Percentiles rank a stretch among this genome's conserved stretches.
Evolutionary conservation across 495 filamentous ascomycete genomes (phyloP).

Genomic region (Aspergillus funiculosus): DNA sequence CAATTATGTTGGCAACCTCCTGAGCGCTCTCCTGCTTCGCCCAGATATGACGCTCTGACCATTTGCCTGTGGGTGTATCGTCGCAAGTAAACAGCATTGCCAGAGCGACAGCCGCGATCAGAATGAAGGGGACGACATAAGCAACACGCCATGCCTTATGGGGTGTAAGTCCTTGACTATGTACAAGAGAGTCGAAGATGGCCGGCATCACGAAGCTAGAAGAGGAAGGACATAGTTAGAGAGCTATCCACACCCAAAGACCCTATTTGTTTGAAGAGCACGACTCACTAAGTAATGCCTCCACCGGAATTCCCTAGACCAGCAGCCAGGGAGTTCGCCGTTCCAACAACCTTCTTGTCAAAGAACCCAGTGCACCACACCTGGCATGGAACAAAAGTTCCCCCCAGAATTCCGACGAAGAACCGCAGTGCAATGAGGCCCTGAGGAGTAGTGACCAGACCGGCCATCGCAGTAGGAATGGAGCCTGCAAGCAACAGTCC

Average conservation of each 20-base stretch:
- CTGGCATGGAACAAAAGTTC: conserved; percentile 88
- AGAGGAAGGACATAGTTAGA: not conserved
- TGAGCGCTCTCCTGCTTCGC: conserved; percentile 19
- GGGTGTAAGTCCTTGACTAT: conserved; percentile 47
- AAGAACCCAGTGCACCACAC: conserved; percentile 96
- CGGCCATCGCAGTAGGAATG: conserved; percentile 79
- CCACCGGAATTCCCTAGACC: conserved; percentile 89
- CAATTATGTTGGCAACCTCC: conserved; percentile 40
- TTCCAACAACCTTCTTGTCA: conserved; percentile 91
- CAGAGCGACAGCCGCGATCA: conserved; percentile 61
- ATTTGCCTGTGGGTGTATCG: conserved; percentile 82
- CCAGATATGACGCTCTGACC: conserved; percentile 63
- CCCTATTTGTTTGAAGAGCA: not conserved
- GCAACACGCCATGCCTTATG: conserved; percentile 78
- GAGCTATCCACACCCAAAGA: not conserved
- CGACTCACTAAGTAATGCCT: conserved; percentile 61
- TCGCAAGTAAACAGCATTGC: conserved; percentile 66
- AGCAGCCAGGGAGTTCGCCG: conserved; percentile 79
- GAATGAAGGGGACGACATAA: conserved; percentile 77
- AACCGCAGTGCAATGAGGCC: conserved; percentile 78
- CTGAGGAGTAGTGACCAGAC: conserved; percentile 60
- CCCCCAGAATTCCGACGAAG: conserved; percentile 90
- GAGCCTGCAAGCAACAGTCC: conserved; percentile 66
- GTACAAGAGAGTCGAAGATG: conserved; percentile 74
- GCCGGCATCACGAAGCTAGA: conserved; percentile 88